Conservation (phyloP, 2,329 filamentous ascomycete genomes). For the Scedosporium minutisporum region DNA sequence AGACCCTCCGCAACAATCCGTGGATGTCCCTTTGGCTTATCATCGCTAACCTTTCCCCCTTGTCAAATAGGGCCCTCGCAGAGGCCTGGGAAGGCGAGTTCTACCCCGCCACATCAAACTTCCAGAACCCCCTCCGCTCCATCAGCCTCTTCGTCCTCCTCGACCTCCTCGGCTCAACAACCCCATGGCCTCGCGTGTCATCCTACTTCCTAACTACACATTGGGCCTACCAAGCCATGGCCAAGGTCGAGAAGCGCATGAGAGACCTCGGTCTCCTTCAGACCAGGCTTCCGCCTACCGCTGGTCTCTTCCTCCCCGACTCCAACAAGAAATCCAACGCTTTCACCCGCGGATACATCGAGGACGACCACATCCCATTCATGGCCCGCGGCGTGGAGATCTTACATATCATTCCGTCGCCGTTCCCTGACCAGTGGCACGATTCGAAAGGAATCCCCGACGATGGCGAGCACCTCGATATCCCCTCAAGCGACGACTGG, state of each 20-base stretch:
- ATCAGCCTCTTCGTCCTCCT: constrained; percentile 88
- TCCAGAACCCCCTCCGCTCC: constrained; percentile 62
- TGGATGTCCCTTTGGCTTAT: not conserved
- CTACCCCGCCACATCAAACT: constrained; percentile 65
- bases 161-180: constrained; percentile 67
- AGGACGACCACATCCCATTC: constrained; percentile 90
- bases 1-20: constrained; percentile 10
- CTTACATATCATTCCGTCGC: constrained; percentile 76
- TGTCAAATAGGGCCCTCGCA: constrained; percentile 52
- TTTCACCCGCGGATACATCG: constrained; percentile 44
- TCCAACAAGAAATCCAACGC: constrained; percentile 35
- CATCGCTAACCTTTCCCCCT: not conserved
- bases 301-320: constrained; percentile 57
- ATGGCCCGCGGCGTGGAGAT: constrained; percentile 77
- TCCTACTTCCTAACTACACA: constrained; percentile 87
- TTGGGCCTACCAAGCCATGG: constrained; percentile 80
- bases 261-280: constrained; percentile 58
- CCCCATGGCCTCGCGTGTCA: constrained; percentile 53
- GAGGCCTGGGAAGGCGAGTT: constrained; percentile 65
- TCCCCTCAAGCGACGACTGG: constrained; percentile 78
- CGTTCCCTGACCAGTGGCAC: constrained; percentile 84
- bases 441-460: constrained; percentile 51
- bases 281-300: constrained; percentile 30
- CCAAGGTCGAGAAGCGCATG: constrained; percentile 63
- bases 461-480: constrained; percentile 74